Base-by-base conservation (phyloP, 176 grass and related monocot species). In the Panicum miliaceum region DNA sequence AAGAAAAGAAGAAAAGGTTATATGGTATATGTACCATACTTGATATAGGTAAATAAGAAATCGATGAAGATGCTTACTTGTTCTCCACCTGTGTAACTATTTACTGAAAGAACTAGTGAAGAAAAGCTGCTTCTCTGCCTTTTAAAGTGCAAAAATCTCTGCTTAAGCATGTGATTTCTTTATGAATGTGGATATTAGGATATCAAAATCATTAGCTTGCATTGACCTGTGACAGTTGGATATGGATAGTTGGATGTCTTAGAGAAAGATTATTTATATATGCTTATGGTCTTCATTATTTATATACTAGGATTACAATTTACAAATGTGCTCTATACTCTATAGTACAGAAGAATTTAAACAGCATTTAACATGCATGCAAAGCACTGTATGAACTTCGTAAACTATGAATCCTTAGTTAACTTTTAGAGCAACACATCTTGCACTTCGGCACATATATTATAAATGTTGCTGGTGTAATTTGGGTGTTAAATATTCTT, bases 401-500 rank as follows among this genome's bases (percentile, higher is more conserved):
- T 51, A 47, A 26, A 18, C 65, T 81, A 26, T 65, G 51, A 8
- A 52, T 13, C 20, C 1, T 36, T 20, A 76, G 10, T 67, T 20
- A 35, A 71, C 61, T 83, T 37, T 71, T 26, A 8, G 23, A 67
- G 40, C 68, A 73, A 41, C 48, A 10, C 13, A 37, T 61, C 9
- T 71, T 83, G 52, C 41, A 52, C 16, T 70, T 77, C 25, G 13
- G 7, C 23, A 64, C 9, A 67, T 76, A 87, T n/a, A 59, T 18
- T 42, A 87, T n/a, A 68, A 27, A 41, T 45, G 63, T 56, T 64
- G 62, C 38, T 25, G 18, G 51, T 77, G 36, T 40, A 64, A 54
- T 80, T 86, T 51, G 5, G 48, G 10, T 75, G 70, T 45, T 83
- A 63, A 56, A 78, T 48, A 68, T 41, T 64, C 56, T 50, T 57